These are phyloP conservation scores for Ceratobasidium sp. DNA, from an alignment of 1,284 basidiomycete species.

Conservation along the genomic window DNA sequence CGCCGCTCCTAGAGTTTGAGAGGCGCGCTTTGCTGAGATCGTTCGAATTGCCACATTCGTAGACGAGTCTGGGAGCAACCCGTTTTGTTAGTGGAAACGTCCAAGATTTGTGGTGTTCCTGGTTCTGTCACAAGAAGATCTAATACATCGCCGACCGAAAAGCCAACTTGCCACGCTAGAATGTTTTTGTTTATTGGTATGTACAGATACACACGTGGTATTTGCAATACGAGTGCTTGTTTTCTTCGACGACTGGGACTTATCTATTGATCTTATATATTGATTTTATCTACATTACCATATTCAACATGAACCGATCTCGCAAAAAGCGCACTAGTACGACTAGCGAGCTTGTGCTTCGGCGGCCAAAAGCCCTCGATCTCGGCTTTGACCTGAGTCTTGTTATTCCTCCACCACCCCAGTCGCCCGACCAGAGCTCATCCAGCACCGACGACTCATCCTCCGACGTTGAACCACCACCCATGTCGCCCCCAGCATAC, in stretches of 20 bases:
- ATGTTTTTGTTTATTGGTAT: constrained; percentile 9
- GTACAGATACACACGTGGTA: neutral
- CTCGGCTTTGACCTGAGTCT: constrained; percentile 26
- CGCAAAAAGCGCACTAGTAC: constrained; percentile 33
- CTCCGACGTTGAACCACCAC: constrained; percentile 26
- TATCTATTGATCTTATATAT: constrained; percentile 8
- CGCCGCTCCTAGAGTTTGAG: too few species aligned
- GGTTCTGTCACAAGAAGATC: neutral
- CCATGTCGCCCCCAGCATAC: constrained; percentile 28
- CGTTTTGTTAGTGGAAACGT: too few species aligned
- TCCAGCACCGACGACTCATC: neutral
- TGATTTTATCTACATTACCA: neutral
- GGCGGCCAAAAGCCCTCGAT: constrained; percentile 20
- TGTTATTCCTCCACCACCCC: constrained; percentile 20
- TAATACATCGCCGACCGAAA: neutral
- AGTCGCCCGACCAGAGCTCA: neutral
- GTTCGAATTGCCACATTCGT: too few species aligned
- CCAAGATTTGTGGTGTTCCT: too few species aligned
- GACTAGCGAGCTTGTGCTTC: constrained; percentile 8
- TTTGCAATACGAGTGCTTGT: constrained; percentile 17
- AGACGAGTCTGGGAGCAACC: too few species aligned
- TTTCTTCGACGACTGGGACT: constrained; percentile 1
- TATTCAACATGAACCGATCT: constrained; percentile 32
- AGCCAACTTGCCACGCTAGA: neutral
- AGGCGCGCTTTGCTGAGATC: too few species aligned